Percentiles rank a stretch among this genome's conserved stretches.
Conservation (phyloP, 495 filamentous ascomycete species). For the Cercophora scortea region DNA sequence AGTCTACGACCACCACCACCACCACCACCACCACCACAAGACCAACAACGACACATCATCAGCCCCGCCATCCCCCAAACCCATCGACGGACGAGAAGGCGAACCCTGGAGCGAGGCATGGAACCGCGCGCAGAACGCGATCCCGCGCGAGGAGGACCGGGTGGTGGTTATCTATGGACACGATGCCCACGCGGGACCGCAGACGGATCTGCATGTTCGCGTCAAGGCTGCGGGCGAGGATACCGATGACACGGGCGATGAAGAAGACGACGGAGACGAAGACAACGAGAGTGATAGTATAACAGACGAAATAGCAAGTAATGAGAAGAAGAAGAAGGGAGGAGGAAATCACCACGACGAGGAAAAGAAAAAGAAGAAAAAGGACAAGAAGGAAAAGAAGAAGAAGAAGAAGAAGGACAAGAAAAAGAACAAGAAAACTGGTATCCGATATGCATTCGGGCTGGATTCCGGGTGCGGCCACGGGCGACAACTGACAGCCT, state of each 20-base stretch:
- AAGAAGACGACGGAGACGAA: not conserved
- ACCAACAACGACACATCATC: not conserved
- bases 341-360: not conserved
- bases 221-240: slow-evolving; percentile 5
- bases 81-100: slow-evolving; percentile 49
- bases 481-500: slow-evolving; percentile 66
- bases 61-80: slow-evolving; percentile 32
- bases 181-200: slow-evolving; percentile 64
- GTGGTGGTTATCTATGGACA: slow-evolving; percentile 76
- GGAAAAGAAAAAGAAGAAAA: slow-evolving; percentile 1
- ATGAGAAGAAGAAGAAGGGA: too few relatives aligned
- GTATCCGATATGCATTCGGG: slow-evolving; percentile 61
- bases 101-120: slow-evolving; percentile 61
- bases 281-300: slow-evolving; percentile 44
- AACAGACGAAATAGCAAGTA: slow-evolving; percentile 51
- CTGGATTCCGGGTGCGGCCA: slow-evolving; percentile 76
- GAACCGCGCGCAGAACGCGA: slow-evolving; percentile 27
- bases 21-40: not conserved
- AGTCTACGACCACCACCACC: slow-evolving; percentile 11
- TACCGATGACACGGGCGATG: not conserved
- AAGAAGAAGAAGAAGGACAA: slow-evolving; percentile 61
- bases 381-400: slow-evolving; percentile 1
- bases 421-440: slow-evolving; percentile 44
- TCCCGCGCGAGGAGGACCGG: slow-evolving; percentile 10
- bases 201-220: slow-evolving; percentile 19